Percentiles rank a stretch among this genome's conserved stretches.
Conservation (phyloP, 441 rosid species). For the Arabidopsis hybrid region DNA sequence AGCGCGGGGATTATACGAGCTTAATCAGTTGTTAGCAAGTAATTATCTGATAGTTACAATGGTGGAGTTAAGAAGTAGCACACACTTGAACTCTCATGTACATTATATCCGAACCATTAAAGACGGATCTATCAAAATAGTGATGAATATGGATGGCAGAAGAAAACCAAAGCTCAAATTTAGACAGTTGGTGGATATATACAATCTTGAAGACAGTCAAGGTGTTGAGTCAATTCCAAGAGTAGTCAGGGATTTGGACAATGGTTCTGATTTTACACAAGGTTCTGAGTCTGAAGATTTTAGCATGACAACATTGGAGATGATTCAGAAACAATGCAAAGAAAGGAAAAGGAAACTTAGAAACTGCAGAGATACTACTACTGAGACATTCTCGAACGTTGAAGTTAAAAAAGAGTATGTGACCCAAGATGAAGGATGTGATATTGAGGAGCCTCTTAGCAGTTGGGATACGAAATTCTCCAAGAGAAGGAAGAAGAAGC, state of each 20-base stretch:
- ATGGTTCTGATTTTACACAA: constrained; percentile 36
- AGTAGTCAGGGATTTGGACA: constrained; percentile 38
- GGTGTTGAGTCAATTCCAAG: constrained; percentile 36
- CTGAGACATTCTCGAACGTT: constrained; percentile 31
- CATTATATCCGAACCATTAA: constrained; percentile 46
- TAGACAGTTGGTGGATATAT: constrained; percentile 53
- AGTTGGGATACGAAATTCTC: constrained; percentile 56
- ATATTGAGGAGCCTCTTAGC: constrained; percentile 61
- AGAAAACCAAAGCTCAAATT: constrained; percentile 55
- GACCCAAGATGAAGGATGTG: constrained; percentile 52
- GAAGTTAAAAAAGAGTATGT: constrained; percentile 41
- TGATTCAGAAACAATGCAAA: constrained; percentile 59
- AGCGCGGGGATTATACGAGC: background rate
- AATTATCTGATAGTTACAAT: constrained; percentile 17
- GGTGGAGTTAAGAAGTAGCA: constrained; percentile 61
- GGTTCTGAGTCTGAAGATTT: constrained; percentile 41
- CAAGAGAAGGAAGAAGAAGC: constrained; percentile 51
- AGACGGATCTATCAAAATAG: constrained; percentile 44
- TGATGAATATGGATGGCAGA: constrained; percentile 45
- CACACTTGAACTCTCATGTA: constrained; percentile 48
- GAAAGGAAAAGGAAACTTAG: constrained; percentile 62
- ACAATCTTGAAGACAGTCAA: constrained; percentile 14
- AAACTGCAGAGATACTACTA: constrained; percentile 17
- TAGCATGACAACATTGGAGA: constrained; percentile 56
- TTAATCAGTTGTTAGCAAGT: constrained; percentile 1